phyloP scores from a whole-genome alignment of 768 basidiomycete species.

The Boletus bicolor region DNA sequence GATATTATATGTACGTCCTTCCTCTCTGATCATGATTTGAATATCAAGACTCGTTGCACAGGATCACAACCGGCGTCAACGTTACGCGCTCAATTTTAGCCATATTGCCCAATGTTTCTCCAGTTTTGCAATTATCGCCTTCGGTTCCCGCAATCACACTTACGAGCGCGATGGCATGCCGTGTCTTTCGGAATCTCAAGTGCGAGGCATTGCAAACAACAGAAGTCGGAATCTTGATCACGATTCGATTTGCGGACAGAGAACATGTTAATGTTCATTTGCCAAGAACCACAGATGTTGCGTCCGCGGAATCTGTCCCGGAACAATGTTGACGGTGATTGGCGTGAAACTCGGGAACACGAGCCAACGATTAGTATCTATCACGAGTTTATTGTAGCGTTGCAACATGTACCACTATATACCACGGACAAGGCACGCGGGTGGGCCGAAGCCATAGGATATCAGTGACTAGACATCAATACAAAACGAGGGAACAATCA shows the following conservation, averaged over 20 bases:
- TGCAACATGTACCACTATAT: neutral
- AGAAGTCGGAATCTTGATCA: constrained; percentile 12
- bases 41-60: constrained; percentile 6
- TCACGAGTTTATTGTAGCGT: neutral
- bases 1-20: constrained; percentile 36
- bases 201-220: constrained; percentile 8
- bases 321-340: neutral
- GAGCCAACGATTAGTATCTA: neutral
- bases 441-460: neutral
- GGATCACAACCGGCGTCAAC: constrained; percentile 34
- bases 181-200: constrained; percentile 36
- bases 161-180: constrained; percentile 33
- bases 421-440: neutral
- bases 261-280: neutral
- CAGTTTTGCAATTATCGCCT: constrained; percentile 23
- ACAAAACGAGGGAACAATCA: constrained; percentile 17
- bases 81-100: constrained; percentile 24
- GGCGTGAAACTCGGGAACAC: neutral
- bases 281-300: neutral
- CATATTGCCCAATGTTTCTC: constrained; percentile 16
- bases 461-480: neutral
- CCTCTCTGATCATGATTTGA: neutral
- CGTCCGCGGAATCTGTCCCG: neutral
- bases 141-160: constrained; percentile 30
- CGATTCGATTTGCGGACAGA: constrained; percentile 16